Evolutionary conservation across 345 rosid species (phyloP).

Genomic region (Eucalyptus caleyi): DNA sequence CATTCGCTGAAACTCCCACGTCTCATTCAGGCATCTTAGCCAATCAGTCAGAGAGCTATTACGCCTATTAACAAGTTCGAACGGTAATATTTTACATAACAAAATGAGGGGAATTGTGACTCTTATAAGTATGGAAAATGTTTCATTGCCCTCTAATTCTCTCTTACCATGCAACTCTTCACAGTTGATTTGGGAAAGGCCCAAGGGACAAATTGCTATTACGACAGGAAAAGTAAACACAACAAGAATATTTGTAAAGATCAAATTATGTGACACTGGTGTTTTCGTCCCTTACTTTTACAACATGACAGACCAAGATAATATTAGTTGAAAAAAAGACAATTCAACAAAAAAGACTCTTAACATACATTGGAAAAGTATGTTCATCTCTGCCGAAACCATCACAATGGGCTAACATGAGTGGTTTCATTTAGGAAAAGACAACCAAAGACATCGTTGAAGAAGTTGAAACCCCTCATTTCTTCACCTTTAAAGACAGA

Average conservation of each 20-base stretch:
- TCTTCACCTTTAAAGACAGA: constrained; percentile 21
- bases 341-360: background rate
- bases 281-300: background rate
- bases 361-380: background rate
- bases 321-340: background rate
- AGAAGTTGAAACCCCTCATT: constrained; percentile 57
- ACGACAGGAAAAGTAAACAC: background rate
- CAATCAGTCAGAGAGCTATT: background rate
- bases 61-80: background rate
- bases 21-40: background rate
- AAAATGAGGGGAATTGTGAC: background rate
- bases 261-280: background rate
- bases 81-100: background rate
- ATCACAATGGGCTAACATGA: constrained; percentile 35
- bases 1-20: background rate
- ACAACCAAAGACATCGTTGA: constrained; percentile 66
- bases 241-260: background rate
- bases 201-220: background rate
- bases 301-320: background rate
- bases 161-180: background rate
- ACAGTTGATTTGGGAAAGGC: background rate
- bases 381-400: background rate
- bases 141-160: background rate
- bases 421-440: constrained; percentile 61
- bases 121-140: background rate